Percentiles rank a stretch among this genome's conserved stretches.
These are phyloP conservation scores for Rutstroemia sydowiana DNA, from an alignment of 2,329 filamentous ascomycete genomes.

Conservation along the genomic window DNA sequence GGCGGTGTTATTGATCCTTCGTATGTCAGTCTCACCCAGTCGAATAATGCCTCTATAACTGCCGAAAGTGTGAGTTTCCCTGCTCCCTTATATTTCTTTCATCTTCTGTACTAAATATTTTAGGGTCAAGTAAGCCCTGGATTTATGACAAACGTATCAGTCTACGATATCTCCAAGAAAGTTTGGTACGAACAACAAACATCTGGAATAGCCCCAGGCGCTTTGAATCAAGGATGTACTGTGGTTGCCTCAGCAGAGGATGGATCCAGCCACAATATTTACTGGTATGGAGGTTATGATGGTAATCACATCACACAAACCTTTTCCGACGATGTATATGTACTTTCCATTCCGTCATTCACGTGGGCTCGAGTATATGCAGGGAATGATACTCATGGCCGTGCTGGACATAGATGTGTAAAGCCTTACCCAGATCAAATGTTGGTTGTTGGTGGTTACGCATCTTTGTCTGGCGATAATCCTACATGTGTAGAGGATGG, in stretches of 20 bases:
- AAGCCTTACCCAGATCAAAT: constrained; percentile 65
- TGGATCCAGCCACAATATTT: constrained; percentile 69
- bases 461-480: constrained; percentile 25
- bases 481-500: constrained; percentile 40
- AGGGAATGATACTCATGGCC: constrained; percentile 41
- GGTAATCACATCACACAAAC: constrained; percentile 36
- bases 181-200: constrained; percentile 70
- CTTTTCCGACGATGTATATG: constrained; percentile 69
- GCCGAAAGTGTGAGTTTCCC: constrained; percentile 34
- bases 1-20: constrained; percentile 63
- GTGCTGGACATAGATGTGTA: constrained; percentile 63
- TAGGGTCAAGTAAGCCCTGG: constrained; percentile 57
- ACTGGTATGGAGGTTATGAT: constrained; percentile 69
- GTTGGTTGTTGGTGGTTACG: constrained; percentile 62
- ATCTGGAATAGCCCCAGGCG: constrained; percentile 50
- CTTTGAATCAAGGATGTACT: constrained; percentile 65
- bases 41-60: constrained; percentile 28
- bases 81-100: constrained; percentile 18
- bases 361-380: constrained; percentile 62
- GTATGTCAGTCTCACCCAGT: constrained; percentile 30
- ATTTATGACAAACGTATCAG: constrained; percentile 65
- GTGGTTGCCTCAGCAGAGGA: constrained; percentile 62
- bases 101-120: neutral
- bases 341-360: constrained; percentile 64
- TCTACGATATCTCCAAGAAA: constrained; percentile 64